phyloP scores from a whole-genome alignment of 148 eudicot species.

The Tetragonia tetragonoides region DNA sequence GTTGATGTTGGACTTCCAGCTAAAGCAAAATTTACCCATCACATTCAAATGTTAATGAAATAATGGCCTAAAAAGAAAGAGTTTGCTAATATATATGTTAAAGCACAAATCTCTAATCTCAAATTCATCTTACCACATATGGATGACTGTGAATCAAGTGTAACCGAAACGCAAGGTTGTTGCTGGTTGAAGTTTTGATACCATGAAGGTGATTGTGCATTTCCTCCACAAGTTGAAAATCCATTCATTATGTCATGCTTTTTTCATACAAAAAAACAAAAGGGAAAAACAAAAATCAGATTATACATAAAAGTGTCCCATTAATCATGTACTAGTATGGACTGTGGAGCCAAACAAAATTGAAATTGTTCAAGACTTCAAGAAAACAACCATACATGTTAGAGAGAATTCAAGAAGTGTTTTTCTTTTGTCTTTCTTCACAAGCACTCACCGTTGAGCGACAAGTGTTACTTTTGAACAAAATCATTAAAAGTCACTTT shows the following conservation, averaged over 20 bases:
- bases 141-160: slow-evolving; percentile 79
- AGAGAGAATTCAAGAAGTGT: too few species aligned
- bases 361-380: too few species aligned
- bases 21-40: slow-evolving; percentile 16
- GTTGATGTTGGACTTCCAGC: slow-evolving; percentile 73
- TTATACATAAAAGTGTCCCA: background rate
- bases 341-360: too few species aligned
- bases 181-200: slow-evolving; percentile 39
- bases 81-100: too few species aligned
- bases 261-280: background rate
- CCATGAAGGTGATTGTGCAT: slow-evolving; percentile 36
- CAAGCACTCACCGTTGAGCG: too few species aligned
- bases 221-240: slow-evolving; percentile 35
- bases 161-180: slow-evolving; percentile 40
- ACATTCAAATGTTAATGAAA: background rate
- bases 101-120: background rate
- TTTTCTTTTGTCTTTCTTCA: too few species aligned
- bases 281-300: background rate
- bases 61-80: background rate
- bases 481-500: too few species aligned
- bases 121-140: slow-evolving; percentile 59
- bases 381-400: too few species aligned
- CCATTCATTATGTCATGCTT: slow-evolving; percentile 48
- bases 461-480: too few species aligned
- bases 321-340: background rate